Conservation (phyloP, 2,329 filamentous ascomycete species). For the Ophiocordyceps robertsii region DNA sequence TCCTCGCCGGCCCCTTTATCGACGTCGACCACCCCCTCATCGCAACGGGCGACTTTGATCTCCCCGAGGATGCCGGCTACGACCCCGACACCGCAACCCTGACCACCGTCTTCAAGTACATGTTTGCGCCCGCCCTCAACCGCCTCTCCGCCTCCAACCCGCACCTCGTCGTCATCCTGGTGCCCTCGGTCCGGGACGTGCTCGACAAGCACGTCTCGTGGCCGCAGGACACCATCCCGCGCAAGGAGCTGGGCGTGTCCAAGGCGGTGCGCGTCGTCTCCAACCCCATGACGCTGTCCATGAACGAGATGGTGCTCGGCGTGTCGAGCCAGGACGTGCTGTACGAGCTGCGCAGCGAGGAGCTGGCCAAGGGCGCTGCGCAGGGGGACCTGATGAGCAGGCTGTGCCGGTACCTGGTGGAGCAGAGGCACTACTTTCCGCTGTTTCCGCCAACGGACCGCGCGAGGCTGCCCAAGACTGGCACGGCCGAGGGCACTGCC, state of each 20-base stretch:
- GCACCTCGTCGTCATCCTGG: constrained; percentile 64
- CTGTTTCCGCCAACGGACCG: constrained; percentile 71
- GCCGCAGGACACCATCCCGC: constrained; percentile 51
- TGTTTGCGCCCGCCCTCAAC: constrained; percentile 62
- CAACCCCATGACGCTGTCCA: constrained; percentile 77
- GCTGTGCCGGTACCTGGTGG: constrained; percentile 64
- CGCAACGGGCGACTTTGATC: constrained; percentile 65
- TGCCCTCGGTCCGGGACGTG: constrained; percentile 72
- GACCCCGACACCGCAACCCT: constrained; percentile 72
- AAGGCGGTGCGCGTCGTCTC: constrained; percentile 67
- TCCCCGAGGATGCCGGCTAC: constrained; percentile 51
- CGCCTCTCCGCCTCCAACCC: constrained; percentile 59
- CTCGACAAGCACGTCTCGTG: constrained; percentile 76
- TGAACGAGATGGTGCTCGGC: constrained; percentile 78
- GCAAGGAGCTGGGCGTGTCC: constrained; percentile 64
- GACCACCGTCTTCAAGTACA: constrained; percentile 67
- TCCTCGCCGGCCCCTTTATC: constrained; percentile 78
- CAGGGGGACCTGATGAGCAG: constrained; percentile 50
- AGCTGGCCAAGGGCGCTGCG: constrained; percentile 27
- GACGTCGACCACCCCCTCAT: constrained; percentile 85
- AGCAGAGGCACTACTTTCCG: constrained; percentile 85
- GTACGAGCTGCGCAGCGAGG: constrained; percentile 66
- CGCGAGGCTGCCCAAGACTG: constrained; percentile 50
- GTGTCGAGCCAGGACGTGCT: constrained; percentile 76
- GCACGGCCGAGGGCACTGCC: constrained; percentile 42